Evolutionary conservation across 352 stramenopile species (phyloP).

Genomic region (Phytophthora litchii): DNA sequence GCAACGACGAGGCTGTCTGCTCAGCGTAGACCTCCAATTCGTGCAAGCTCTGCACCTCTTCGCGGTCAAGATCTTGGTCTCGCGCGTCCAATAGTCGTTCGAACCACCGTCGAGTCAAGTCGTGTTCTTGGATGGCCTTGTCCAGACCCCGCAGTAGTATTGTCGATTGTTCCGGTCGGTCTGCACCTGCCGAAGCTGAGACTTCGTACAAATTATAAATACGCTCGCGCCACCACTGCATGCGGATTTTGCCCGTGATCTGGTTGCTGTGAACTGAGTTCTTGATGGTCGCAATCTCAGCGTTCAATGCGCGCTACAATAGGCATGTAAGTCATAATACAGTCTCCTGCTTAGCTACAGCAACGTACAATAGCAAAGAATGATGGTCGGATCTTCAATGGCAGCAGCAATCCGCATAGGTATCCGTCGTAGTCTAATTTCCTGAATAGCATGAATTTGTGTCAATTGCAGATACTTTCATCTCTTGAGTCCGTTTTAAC

Average conservation of each 20-base stretch:
- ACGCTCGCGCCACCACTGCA: conserved; percentile 93
- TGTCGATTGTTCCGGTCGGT: conserved; percentile 49
- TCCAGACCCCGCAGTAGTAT: conserved; percentile 73
- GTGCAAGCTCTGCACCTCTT: conserved; percentile 67
- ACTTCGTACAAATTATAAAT: conserved; percentile 75
- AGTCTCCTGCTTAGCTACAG: background rate
- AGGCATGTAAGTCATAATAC: background rate
- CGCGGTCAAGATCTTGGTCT: conserved; percentile 85
- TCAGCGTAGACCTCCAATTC: conserved; percentile 90
- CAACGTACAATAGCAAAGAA: conserved; percentile 83
- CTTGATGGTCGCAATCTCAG: conserved; percentile 90
- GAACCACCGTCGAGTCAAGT: conserved; percentile 91
- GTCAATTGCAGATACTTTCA: conserved; percentile 3
- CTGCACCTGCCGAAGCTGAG: conserved; percentile 20
- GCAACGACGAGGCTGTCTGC: conserved; percentile 86
- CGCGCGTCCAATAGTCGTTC: conserved; percentile 91
- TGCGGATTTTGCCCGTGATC: conserved; percentile 87
- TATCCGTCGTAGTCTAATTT: conserved; percentile 90
- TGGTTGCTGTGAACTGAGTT: conserved; percentile 88
- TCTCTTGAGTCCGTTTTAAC: background rate
- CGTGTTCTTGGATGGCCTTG: conserved; percentile 66
- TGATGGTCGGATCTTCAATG: conserved; percentile 57
- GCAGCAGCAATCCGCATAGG: conserved; percentile 73
- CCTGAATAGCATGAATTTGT: conserved; percentile 29
- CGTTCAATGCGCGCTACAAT: conserved; percentile 85